Evolutionary conservation across 148 eudicot genomes (phyloP).

Genomic region (Cornus controversa): DNA sequence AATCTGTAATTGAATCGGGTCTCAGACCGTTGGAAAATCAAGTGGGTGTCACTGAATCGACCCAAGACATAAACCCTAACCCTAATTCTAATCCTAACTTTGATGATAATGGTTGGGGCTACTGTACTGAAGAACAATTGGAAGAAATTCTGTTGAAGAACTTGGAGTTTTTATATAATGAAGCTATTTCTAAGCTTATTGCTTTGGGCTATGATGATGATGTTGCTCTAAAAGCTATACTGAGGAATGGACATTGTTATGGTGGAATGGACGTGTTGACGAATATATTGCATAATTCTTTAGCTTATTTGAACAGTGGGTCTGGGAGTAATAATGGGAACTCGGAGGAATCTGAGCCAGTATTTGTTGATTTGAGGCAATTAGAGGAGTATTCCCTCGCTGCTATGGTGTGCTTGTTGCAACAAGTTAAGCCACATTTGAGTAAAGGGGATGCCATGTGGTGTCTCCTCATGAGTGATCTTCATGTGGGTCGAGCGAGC

Average conservation of each 20-base stretch:
- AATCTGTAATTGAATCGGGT: slow-evolving; percentile 52
- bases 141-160: slow-evolving; percentile 78
- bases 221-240: slow-evolving; percentile 63
- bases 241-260: slow-evolving; percentile 83
- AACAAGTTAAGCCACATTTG: slow-evolving; percentile 79
- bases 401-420: slow-evolving; percentile 88
- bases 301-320: slow-evolving; percentile 67
- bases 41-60: slow-evolving; percentile 39
- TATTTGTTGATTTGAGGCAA: slow-evolving; percentile 76
- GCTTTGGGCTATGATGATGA: slow-evolving; percentile 86
- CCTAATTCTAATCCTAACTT: slow-evolving; percentile 37
- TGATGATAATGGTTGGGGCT: slow-evolving; percentile 86
- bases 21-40: slow-evolving; percentile 48
- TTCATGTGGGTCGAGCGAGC: slow-evolving; percentile 88
- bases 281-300: slow-evolving; percentile 74
- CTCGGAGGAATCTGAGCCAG: slow-evolving; percentile 49
- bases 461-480: slow-evolving; percentile 97
- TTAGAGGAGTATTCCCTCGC: slow-evolving; percentile 88
- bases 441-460: slow-evolving; percentile 96
- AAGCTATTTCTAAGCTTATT: slow-evolving; percentile 71
- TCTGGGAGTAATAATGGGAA: slow-evolving; percentile 36
- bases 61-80: slow-evolving; percentile 33
- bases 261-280: slow-evolving; percentile 93
- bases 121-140: slow-evolving; percentile 93
- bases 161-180: slow-evolving; percentile 77